Evolutionary conservation across 768 basidiomycete species (phyloP).

Genomic region (Tephrocybe sp.): DNA sequence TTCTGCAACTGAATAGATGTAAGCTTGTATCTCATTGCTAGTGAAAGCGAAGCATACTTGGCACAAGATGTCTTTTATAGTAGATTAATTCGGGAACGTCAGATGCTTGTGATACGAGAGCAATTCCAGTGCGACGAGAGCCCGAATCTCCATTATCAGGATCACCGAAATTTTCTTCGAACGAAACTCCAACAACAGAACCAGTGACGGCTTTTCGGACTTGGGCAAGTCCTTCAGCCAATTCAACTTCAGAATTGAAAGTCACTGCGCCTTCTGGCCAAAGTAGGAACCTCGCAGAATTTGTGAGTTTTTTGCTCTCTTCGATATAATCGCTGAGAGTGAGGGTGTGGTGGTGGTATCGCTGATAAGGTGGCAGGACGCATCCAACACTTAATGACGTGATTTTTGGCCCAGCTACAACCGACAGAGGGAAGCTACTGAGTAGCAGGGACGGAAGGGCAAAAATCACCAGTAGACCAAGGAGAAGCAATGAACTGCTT

Average conservation of each 20-base stretch:
- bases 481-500: constrained; percentile 34
- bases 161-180: constrained; percentile 55
- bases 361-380: constrained; percentile 50
- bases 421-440: constrained; percentile 37
- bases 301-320: constrained; percentile 48
- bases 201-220: constrained; percentile 36
- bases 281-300: constrained; percentile 53
- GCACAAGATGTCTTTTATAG: constrained; percentile 76
- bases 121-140: constrained; percentile 59
- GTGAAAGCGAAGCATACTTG: constrained; percentile 48
- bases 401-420: constrained; percentile 31
- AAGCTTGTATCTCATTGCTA: neutral
- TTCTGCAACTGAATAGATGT: constrained; percentile 80
- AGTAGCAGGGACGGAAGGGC: constrained; percentile 55
- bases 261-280: constrained; percentile 82
- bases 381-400: constrained; percentile 68
- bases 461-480: constrained; percentile 39
- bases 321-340: constrained; percentile 59
- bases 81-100: constrained; percentile 46
- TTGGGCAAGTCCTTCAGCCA: constrained; percentile 43
- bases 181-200: constrained; percentile 66
- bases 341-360: constrained; percentile 38
- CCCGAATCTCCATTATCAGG: constrained; percentile 35
- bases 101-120: constrained; percentile 47
- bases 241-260: constrained; percentile 53